phyloP scores from a whole-genome alignment of 371 early-diverging fungal genomes.

The Chytridium lagenaria region DNA sequence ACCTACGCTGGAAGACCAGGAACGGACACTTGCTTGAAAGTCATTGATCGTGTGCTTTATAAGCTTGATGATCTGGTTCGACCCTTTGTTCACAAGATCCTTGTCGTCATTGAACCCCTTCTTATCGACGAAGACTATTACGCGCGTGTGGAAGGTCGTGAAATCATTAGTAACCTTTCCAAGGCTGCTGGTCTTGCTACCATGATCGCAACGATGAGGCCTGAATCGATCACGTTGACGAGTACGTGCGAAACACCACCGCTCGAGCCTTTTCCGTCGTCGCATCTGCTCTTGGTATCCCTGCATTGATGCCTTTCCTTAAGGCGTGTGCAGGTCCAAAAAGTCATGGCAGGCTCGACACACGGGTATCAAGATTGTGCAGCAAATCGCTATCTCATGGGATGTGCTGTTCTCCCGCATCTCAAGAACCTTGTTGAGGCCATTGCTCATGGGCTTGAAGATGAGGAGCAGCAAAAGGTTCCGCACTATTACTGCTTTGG shows the following conservation, averaged over 20 bases:
- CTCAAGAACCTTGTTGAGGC: slow-evolving; percentile 89
- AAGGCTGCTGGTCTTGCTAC: slow-evolving; percentile 98
- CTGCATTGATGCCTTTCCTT: slow-evolving; percentile 91
- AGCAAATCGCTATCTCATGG: slow-evolving; percentile 95
- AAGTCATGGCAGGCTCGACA: slow-evolving; percentile 99
- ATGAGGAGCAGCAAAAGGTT: slow-evolving; percentile 92
- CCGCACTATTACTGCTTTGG: slow-evolving; percentile 93
- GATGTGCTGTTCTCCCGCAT: slow-evolving; percentile 95
- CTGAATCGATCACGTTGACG: slow-evolving; percentile 98
- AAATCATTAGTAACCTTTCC: slow-evolving; percentile 94
- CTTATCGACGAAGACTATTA: slow-evolving; percentile 97
- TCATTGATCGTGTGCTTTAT: slow-evolving; percentile 94
- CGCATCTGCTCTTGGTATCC: slow-evolving; percentile 95
- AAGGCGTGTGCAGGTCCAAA: slow-evolving; percentile 93
- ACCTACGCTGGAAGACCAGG: slow-evolving; percentile 95
- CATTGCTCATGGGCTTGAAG: slow-evolving; percentile 89
- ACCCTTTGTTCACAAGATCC: slow-evolving; percentile 96
- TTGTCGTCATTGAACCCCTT: slow-evolving; percentile 97
- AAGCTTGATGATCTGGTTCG: slow-evolving; percentile 95
- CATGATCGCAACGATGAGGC: slow-evolving; percentile 97
- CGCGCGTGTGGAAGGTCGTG: slow-evolving; percentile 96
- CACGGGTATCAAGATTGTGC: slow-evolving; percentile 97
- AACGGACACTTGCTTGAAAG: slow-evolving; percentile 96
- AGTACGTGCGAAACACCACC: slow-evolving; percentile 97
- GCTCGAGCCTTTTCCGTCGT: slow-evolving; percentile 98